Evolutionary conservation across 108 stramenopile species (phyloP), one percentile per base, ranked within the genome.

Genomic region (Poteriospumella lacustris): DNA sequence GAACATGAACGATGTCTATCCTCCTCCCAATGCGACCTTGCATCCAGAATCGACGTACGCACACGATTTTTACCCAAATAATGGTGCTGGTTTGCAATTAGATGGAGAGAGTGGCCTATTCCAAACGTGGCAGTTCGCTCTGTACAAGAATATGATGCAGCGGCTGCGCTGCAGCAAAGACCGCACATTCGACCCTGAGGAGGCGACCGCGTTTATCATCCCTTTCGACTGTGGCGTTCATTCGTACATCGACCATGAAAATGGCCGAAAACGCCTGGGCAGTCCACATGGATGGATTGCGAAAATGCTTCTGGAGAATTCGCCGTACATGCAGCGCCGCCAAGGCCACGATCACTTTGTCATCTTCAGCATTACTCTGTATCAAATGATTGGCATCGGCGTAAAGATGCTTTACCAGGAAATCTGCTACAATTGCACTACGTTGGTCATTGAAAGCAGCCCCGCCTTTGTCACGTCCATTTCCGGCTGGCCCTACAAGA

Each of bases 331-430:
- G 60, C 36, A 31, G 70, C 26, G 42, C 31, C 36, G 42, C 31
- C 9, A 31, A 26, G 70, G 70, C 26, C 70, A 73, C 36, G 70
- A 73, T 38, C 70, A 73, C 70, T 73, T 73, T 38, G 70, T 73
- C 29, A 12, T 73, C 9, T 73, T 73, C 70, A 34, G 12, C 33
- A 3, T 73, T 5, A 73, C 41, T 44, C 3, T 26, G 9, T 73
- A 73, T 56, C 70, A 73, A 24, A 73, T 42, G 12, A 56, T 73
- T 44, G 70, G 70, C 15, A 73, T 42, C 31, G 70, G 40, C 5
- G 47, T 34, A 38, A 73, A 73, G 41, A 73, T 73, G 5, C 36
- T 73, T 73, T 38, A 33, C 31, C 26, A 5, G 12, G 5, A 5
- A 3, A 73, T 73, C 42, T 73, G 70, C 31, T 26, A 73, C 26